Conservation (phyloP, 495 filamentous ascomycete genomes). For the Margaritispora aquatica region DNA sequence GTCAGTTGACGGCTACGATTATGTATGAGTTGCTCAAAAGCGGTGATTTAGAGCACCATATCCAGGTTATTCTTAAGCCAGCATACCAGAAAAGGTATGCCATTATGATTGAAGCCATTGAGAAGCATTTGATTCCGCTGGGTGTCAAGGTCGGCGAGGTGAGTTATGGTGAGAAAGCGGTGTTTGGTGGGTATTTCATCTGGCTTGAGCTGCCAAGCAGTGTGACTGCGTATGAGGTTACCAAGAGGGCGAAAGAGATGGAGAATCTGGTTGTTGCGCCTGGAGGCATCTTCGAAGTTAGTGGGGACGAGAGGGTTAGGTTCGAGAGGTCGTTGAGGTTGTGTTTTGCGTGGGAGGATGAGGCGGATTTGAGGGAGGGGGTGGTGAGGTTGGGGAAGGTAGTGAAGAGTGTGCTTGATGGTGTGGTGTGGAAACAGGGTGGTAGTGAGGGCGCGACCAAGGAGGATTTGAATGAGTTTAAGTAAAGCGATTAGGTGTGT, state of each 20-base stretch:
- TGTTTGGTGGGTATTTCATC: slow-evolving; percentile 73
- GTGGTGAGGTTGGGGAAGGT: slow-evolving; percentile 54
- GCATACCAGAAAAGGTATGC: slow-evolving; percentile 38
- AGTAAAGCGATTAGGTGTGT: background rate
- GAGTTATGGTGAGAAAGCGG: slow-evolving; percentile 18
- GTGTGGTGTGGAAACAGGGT: background rate
- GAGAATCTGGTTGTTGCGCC: slow-evolving; percentile 57
- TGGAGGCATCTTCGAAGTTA: slow-evolving; percentile 63
- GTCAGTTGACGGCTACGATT: slow-evolving; percentile 61
- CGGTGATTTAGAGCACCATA: slow-evolving; percentile 41
- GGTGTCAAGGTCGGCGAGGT: slow-evolving; percentile 41
- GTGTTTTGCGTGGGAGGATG: slow-evolving; percentile 72
- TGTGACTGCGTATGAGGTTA: slow-evolving; percentile 47
- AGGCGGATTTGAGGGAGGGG: slow-evolving; percentile 60
- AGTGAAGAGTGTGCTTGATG: slow-evolving; percentile 19
- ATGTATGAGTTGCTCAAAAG: slow-evolving; percentile 51
- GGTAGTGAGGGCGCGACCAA: background rate
- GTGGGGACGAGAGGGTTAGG: slow-evolving; percentile 41
- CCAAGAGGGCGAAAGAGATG: slow-evolving; percentile 45
- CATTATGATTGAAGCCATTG: slow-evolving; percentile 45
- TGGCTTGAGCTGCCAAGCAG: slow-evolving; percentile 61
- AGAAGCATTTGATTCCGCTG: slow-evolving; percentile 48
- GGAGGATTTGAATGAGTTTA: background rate
- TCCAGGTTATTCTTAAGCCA: slow-evolving; percentile 37
- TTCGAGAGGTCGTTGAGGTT: slow-evolving; percentile 56